Base-by-base conservation (phyloP, 495 filamentous ascomycete genomes). In the Jackrogersella minutella region DNA sequence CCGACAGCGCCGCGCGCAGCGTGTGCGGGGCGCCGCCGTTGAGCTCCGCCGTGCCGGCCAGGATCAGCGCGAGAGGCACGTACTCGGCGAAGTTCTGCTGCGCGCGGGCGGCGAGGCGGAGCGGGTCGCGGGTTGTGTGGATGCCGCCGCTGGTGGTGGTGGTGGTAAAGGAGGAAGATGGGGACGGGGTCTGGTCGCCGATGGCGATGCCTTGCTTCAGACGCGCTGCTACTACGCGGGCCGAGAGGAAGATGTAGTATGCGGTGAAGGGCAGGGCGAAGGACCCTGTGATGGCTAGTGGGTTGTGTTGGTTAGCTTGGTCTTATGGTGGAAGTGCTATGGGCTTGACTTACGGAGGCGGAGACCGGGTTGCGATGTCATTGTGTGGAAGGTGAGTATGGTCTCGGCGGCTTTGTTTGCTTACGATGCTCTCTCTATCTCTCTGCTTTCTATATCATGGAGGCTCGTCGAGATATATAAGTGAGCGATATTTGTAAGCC, bases 81-180 rank as follows among this genome's bases (percentile, higher is more conserved):
- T 76, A 75, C 58, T 82, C 79, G 39, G 73, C 52, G 61, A 81
- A 82, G 40, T 81, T 82, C 13, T 62, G 47, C 19, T 80, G 77
- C 28, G 58, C 40, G 30, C 80, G 74, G 11, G 66, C 64, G 6
- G 73, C 67, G 46, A 54, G 64, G 57, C 58, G 62, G 58, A 71
- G 66, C 19, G 70, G 75, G 62, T 73, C 66, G 49, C 65, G 53
- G 58, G 51, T 63, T 17, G 72, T 64, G 46, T 56, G 34, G 16
- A 33, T 21, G 2, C 26, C 31, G 62, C 64, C 56, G 65, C 14
- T 13, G 43, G 21, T 36, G 34, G 34, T 40, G 22, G 19, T 17
- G 16, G 39, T 5, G 33, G 33, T 2, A 36, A 22, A 13, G 19
- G 52, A 17, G 7, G 21, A 8, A 11, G 41, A 21, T 11, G 24